Evolutionary conservation across 2,329 filamentous ascomycete genomes (phyloP), one percentile per base, ranked within the genome.

Genomic region (Raffaelea albimanens): DNA sequence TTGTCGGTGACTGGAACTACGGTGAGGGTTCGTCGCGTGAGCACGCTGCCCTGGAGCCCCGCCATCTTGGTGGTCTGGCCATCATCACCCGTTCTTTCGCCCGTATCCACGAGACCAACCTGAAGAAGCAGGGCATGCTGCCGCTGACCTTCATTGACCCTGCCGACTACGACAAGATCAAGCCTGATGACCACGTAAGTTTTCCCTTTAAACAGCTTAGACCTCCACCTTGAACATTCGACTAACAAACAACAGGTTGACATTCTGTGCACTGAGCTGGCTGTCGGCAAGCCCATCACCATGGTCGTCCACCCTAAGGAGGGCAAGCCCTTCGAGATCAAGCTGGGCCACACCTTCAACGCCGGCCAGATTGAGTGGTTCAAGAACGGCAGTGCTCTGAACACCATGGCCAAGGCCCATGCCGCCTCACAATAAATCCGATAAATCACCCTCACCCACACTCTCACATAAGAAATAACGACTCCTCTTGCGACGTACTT

Each of bases 101-200:
- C 63, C 93, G 93, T 85, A 98, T 98, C 65, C 93, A 98, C 80
- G 93, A 98, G 80, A 98, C 93, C 76, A 98, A 98, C 82, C 73
- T 98, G 76, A 98, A 98, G 87, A 98, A 98, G 85, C 93, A 98
- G 82, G 93, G 93, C 72, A 96, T 98, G 91, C 86, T 98, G 73
- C 93, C 93, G 62, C 80, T 98, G 56, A 97, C 90, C 61, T 98
- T 98, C 74, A 71, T 81, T 50, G 83, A 97, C 65, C 91, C 91
- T 49, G 91, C 85, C 66, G 93, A 98, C 70, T 98, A 98, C 70
- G 93, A 98, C 69, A 95, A 87, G 80, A 90, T 98, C 69, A 81
- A 85, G 66, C 86, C 89, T 57, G 83, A 93, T 52, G 93, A 95
- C 77, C 90, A 84, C 72, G 82, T 75, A 63, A 58, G 63, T 63